Conservation (phyloP, 2,329 filamentous ascomycete species). For the Chalaropsis thielavioides region DNA sequence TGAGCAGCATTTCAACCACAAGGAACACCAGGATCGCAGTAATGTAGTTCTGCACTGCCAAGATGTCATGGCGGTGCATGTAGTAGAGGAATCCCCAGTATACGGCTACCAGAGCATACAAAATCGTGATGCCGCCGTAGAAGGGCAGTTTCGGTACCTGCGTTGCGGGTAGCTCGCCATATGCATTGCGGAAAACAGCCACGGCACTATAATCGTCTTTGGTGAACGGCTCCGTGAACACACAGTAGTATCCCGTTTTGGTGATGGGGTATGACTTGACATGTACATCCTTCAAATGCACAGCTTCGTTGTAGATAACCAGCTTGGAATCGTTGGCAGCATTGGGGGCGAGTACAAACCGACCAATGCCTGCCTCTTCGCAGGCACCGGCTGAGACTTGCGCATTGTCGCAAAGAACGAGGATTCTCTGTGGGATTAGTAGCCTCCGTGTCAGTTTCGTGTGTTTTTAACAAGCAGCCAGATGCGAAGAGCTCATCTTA, state of each 20-base stretch:
- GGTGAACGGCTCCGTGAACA: conserved; percentile 60
- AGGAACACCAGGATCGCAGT: conserved; percentile 92
- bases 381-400: conserved; percentile 57
- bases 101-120: conserved; percentile 73
- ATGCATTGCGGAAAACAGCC: conserved; percentile 88
- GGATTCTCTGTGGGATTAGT: conserved; percentile 23
- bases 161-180: conserved; percentile 84
- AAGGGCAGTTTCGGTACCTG: conserved; percentile 97
- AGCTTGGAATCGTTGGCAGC: conserved; percentile 56
- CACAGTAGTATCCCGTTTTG: conserved; percentile 92
- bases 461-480: conserved; percentile 28
- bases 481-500: conserved; percentile 25
- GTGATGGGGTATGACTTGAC: conserved; percentile 70
- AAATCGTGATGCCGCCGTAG: conserved; percentile 84
- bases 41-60: conserved; percentile 97
- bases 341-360: conserved; percentile 70
- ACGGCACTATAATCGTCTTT: conserved; percentile 60
- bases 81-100: conserved; percentile 95
- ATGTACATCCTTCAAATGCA: conserved; percentile 63
- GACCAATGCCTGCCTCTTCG: conserved; percentile 60
- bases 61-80: conserved; percentile 84
- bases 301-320: conserved; percentile 61
- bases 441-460: conserved; percentile 17
- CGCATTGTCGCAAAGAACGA: conserved; percentile 57
- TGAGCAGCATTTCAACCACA: conserved; percentile 92